Evolutionary conservation across 108 stramenopile genomes (phyloP).

Genomic region (Cyclotella cryptica): DNA sequence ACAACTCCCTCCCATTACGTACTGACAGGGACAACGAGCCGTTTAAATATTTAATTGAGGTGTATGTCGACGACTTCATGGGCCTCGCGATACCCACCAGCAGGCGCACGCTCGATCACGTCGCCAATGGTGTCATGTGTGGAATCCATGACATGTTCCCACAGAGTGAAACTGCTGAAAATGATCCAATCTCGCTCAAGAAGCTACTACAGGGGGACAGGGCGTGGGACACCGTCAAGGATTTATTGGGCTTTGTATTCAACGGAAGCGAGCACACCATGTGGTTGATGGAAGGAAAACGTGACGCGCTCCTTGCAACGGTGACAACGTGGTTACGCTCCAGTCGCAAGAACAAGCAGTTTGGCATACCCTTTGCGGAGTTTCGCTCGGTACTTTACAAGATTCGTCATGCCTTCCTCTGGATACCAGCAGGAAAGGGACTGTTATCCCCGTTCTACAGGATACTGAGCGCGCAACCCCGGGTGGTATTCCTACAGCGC

Average conservation of each 20-base stretch:
- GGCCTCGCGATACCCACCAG: not conserved
- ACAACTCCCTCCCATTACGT: not conserved
- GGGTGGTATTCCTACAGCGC: not conserved
- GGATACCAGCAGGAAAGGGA: not conserved
- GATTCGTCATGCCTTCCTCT: conserved; percentile 6
- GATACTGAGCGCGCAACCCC: not conserved
- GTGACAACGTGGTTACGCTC: too few species aligned
- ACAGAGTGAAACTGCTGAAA: not conserved
- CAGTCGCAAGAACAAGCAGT: too few species aligned
- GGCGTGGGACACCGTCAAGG: too few species aligned
- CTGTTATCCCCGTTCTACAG: not conserved
- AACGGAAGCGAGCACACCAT: too few species aligned
- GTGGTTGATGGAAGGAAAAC: too few species aligned
- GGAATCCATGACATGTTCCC: not conserved
- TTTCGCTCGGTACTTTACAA: too few species aligned
- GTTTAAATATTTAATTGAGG: not conserved
- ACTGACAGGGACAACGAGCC: not conserved
- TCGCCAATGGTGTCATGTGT: not conserved
- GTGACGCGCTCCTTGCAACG: too few species aligned
- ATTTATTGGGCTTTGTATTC: too few species aligned
- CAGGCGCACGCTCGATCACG: not conserved
- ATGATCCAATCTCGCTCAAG: not conserved
- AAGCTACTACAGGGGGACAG: too few species aligned
- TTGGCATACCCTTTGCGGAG: too few species aligned
- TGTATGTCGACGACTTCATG: not conserved